Conservation (phyloP, 1,284 basidiomycete species). For the Moesziomyces sp. region DNA sequence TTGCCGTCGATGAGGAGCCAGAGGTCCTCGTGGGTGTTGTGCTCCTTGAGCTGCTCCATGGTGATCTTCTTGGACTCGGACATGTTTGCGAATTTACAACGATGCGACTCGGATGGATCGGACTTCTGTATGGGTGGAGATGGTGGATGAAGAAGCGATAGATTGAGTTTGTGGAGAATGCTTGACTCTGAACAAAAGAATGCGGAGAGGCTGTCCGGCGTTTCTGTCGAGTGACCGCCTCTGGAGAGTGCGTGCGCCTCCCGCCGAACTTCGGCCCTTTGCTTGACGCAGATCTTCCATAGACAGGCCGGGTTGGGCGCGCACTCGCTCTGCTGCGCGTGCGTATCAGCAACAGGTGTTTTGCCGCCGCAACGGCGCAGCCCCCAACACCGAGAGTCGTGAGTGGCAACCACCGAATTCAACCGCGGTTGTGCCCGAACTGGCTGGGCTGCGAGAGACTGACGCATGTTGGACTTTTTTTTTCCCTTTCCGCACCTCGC, state of each 20-base stretch:
- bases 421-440: conserved; percentile 5
- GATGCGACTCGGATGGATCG: background rate
- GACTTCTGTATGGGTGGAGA: background rate
- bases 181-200: background rate
- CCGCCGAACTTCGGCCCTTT: background rate
- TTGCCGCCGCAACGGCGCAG: background rate
- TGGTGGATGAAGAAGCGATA: background rate
- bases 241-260: background rate
- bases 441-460: background rate
- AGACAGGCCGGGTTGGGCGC: background rate
- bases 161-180: background rate
- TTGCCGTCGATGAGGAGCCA: conserved; percentile 67
- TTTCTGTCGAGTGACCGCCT: background rate
- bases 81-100: conserved; percentile 19
- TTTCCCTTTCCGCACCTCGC: too few relatives aligned
- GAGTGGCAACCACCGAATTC: background rate
- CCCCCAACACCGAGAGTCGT: background rate
- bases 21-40: conserved; percentile 62
- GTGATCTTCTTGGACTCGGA: conserved; percentile 59
- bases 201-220: background rate
- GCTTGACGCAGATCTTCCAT: background rate
- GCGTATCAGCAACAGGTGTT: background rate
- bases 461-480: background rate
- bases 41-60: conserved; percentile 63
- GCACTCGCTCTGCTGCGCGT: background rate